Percentiles rank a stretch among this genome's conserved stretches.
Conservation (phyloP, 495 filamentous ascomycete genomes). For the Tirmania nivea region DNA sequence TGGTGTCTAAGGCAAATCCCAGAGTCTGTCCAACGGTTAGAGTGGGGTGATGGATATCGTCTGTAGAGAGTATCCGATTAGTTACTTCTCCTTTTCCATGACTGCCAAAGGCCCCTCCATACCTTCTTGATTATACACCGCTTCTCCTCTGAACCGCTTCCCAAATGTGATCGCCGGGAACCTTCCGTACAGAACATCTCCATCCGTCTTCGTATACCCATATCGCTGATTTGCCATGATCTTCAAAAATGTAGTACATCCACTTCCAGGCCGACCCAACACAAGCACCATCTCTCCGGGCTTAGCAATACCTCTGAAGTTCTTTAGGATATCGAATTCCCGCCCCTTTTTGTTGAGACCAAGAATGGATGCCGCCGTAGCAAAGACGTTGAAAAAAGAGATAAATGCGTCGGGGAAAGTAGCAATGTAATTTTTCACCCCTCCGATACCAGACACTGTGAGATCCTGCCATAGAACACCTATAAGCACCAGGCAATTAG, state of each 20-base stretch:
- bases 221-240: conserved; percentile 59
- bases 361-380: conserved; percentile 34
- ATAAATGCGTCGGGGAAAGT: conserved; percentile 68
- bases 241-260: conserved; percentile 77
- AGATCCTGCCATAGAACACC: conserved; percentile 61
- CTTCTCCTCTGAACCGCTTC: conserved; percentile 53
- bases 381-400: conserved; percentile 51
- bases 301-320: conserved; percentile 33
- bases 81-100: no score
- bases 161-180: conserved; percentile 38
- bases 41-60: conserved; percentile 60
- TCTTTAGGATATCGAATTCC: conserved; percentile 41
- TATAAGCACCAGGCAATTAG: conserved; percentile 5
- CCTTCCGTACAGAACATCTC: conserved; percentile 60
- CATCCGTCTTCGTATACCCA: conserved; percentile 55
- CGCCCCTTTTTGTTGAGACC: conserved; percentile 37
- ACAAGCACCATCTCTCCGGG: conserved; percentile 85
- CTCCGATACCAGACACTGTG: conserved; percentile 57
- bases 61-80: conserved; percentile 13
- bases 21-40: conserved; percentile 70
- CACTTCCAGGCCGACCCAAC: conserved; percentile 63
- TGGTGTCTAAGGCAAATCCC: conserved; percentile 61
- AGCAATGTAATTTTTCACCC: conserved; percentile 51
- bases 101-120: neutral
- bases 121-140: conserved; percentile 60